A percentile compares a stretch with the other conserved stretches of the same genome.
Evolutionary conservation across 139 green algal genomes (phyloP).

Genomic region (Chlamydomonas eustigma): DNA sequence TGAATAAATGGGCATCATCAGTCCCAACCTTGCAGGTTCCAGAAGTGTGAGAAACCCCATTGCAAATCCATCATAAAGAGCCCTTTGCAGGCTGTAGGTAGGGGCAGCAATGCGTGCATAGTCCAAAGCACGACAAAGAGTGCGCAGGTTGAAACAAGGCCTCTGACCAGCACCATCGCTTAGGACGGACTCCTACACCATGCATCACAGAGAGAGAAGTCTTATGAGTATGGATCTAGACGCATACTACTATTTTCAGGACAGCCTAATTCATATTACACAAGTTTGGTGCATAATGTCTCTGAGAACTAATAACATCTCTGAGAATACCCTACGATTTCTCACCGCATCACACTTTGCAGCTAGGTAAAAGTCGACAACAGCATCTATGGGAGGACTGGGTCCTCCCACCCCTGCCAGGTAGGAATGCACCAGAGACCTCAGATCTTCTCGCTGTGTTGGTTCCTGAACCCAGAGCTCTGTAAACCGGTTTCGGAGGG

Average conservation of each 20-base stretch:
- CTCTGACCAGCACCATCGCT: slow-evolving; percentile 81
- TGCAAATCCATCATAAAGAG: slow-evolving; percentile 86
- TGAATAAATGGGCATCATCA: neutral
- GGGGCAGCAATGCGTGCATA: slow-evolving; percentile 65
- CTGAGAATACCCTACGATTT: no score
- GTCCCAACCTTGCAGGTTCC: slow-evolving; percentile 20
- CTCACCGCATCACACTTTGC: slow-evolving; percentile 72
- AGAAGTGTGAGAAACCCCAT: slow-evolving; percentile 96
- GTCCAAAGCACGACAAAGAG: slow-evolving; percentile 85
- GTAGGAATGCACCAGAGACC: slow-evolving; percentile 72
- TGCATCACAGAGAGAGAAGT: no score
- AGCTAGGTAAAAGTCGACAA: slow-evolving; percentile 92
- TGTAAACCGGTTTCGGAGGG: slow-evolving; percentile 87
- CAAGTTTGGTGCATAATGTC: no score
- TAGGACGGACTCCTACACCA: slow-evolving; percentile 54
- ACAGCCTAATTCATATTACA: no score
- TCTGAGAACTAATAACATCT: no score
- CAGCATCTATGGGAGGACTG: slow-evolving; percentile 59
- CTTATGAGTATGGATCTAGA: no score
- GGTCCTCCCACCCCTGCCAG: slow-evolving; percentile 41
- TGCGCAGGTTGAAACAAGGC: slow-evolving; percentile 91
- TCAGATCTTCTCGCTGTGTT: slow-evolving; percentile 70
- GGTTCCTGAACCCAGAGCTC: slow-evolving; percentile 92
- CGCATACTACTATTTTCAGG: no score
- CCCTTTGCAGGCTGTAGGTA: slow-evolving; percentile 82